Conservation (phyloP, 768 basidiomycete species). For the Kwoniella europaea region DNA sequence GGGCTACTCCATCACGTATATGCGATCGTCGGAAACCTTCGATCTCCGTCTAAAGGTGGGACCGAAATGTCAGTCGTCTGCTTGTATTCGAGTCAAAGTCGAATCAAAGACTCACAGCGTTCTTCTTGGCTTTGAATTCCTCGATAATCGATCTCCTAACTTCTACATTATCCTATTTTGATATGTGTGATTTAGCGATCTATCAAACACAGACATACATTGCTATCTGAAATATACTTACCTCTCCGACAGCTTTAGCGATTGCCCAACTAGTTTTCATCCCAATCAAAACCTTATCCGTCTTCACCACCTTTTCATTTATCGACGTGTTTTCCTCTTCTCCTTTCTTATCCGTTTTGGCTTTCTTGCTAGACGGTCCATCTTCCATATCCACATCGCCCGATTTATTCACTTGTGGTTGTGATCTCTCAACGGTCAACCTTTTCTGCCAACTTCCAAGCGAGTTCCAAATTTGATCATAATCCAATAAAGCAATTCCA, state of each 20-base stretch:
- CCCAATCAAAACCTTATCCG: slow-evolving; percentile 71
- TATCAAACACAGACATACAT: neutral
- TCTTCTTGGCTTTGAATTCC: slow-evolving; percentile 62
- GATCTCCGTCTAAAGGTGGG: slow-evolving; percentile 65
- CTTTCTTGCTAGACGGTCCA: slow-evolving; percentile 4
- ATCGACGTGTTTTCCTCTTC: slow-evolving; percentile 35
- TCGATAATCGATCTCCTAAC: slow-evolving; percentile 74
- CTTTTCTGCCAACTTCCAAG: slow-evolving; percentile 60
- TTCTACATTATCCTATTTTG: slow-evolving; percentile 65
- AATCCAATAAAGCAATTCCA: slow-evolving; percentile 71
- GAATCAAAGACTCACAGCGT: slow-evolving; percentile 40
- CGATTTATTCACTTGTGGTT: neutral
- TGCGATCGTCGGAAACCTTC: slow-evolving; percentile 89
- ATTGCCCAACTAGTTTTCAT: slow-evolving; percentile 81
- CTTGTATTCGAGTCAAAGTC: neutral
- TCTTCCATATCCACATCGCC: slow-evolving; percentile 21
- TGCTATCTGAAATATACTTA: slow-evolving; percentile 40
- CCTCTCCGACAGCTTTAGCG: slow-evolving; percentile 76
- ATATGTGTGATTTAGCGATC: neutral
- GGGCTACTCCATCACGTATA: slow-evolving; percentile 84
- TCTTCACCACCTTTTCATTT: slow-evolving; percentile 28
- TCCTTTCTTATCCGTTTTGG: slow-evolving; percentile 4
- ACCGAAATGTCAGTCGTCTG: neutral
- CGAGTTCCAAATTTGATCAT: slow-evolving; percentile 70
- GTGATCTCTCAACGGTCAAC: slow-evolving; percentile 18